Percentiles rank a stretch among this genome's conserved stretches.
Evolutionary conservation across 495 filamentous ascomycete species (phyloP).

Genomic region (Neurospora tetrasperma): DNA sequence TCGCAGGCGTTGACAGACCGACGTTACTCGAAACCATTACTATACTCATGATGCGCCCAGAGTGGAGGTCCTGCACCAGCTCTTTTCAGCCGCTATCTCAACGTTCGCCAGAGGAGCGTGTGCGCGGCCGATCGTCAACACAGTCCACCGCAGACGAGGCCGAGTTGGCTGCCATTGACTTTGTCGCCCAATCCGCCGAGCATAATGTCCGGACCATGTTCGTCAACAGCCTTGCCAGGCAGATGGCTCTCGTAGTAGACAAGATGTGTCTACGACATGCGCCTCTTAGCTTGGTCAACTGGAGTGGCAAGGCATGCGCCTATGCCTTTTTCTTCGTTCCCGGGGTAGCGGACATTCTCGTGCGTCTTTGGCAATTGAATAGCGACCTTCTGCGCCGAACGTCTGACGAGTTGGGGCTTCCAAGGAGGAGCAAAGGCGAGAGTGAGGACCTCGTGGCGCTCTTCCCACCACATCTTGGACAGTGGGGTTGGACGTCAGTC

Average conservation of each 20-base stretch:
- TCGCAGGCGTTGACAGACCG: constrained; percentile 46
- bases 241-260: constrained; percentile 83
- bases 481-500: constrained; percentile 61
- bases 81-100: constrained; percentile 49
- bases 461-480: constrained; percentile 64
- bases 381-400: constrained; percentile 58
- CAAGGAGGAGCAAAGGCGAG: constrained; percentile 34
- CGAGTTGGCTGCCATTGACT: constrained; percentile 43
- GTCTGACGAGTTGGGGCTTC: constrained; percentile 51
- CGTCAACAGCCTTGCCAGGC: constrained; percentile 71
- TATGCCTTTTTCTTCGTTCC: constrained; percentile 97
- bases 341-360: constrained; percentile 75
- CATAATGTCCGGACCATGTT: constrained; percentile 94
- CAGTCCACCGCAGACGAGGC: constrained; percentile 47
- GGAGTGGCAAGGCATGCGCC: constrained; percentile 87
- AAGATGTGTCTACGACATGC: constrained; percentile 83
- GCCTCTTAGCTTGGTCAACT: constrained; percentile 85
- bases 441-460: constrained; percentile 51
- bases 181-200: constrained; percentile 78
- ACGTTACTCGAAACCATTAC: constrained; percentile 76
- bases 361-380: constrained; percentile 70
- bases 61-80: constrained; percentile 73
- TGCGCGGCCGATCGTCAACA: constrained; percentile 25
- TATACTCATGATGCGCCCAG: constrained; percentile 81
- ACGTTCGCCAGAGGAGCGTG: constrained; percentile 32